Evolutionary conservation across 305 asterid species (phyloP).

Genomic region (Ajuga reptans): DNA sequence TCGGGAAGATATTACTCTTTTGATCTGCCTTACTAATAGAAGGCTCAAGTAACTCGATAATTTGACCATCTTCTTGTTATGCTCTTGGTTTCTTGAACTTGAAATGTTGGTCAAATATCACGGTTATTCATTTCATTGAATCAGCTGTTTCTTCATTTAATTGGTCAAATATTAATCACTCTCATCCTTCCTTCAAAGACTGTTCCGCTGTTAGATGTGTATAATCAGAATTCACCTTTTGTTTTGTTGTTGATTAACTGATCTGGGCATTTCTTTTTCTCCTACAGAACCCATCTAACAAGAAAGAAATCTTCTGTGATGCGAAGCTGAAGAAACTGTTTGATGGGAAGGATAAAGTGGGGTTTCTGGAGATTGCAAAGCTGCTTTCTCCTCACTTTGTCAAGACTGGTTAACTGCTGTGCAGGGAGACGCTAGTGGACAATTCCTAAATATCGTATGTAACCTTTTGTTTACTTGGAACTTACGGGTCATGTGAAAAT

Average conservation of each 20-base stretch:
- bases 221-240: not conserved
- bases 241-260: slow-evolving; percentile 4
- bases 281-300: slow-evolving; percentile 43
- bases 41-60: not conserved
- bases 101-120: not conserved
- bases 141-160: too few species aligned
- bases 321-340: slow-evolving; percentile 46
- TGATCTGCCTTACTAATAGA: not conserved
- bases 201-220: not conserved
- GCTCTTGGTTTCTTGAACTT: not conserved
- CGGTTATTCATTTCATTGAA: not conserved
- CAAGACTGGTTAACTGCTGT: slow-evolving; percentile 27
- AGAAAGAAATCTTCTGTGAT: slow-evolving; percentile 48
- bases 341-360: slow-evolving; percentile 47
- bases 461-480: slow-evolving; percentile 10
- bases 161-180: too few species aligned
- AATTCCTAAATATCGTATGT: not conserved
- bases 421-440: not conserved
- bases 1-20: not conserved
- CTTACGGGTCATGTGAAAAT: slow-evolving; percentile 17
- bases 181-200: too few species aligned
- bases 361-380: slow-evolving; percentile 47
- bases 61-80: not conserved
- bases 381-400: slow-evolving; percentile 44
- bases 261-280: not conserved